A percentile compares a stretch with the other conserved stretches of the same genome.
Conservation (phyloP, 257 asterid species). For the Lithospermum erythrorhizon region DNA sequence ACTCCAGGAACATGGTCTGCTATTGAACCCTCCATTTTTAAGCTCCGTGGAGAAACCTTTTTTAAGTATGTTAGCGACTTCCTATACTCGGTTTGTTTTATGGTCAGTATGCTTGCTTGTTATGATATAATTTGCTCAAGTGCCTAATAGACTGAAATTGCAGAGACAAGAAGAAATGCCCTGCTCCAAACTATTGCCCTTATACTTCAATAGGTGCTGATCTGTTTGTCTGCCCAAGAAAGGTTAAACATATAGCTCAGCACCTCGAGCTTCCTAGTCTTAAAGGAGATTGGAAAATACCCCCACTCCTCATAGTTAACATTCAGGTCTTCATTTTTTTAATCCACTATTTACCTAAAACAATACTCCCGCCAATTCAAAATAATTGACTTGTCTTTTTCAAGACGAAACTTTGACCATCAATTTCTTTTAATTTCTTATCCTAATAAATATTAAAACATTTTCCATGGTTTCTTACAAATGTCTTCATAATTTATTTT, state of each 20-base stretch:
- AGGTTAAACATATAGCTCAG: constrained; percentile 85
- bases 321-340: constrained; percentile 48
- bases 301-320: constrained; percentile 71
- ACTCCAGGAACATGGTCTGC: constrained; percentile 59
- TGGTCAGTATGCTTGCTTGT: not conserved
- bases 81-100: not conserved
- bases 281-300: constrained; percentile 48
- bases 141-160: constrained; percentile 15
- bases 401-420: no score
- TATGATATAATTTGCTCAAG: constrained; percentile 1
- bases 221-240: constrained; percentile 52
- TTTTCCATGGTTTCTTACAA: no score
- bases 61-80: constrained; percentile 38
- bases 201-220: constrained; percentile 87
- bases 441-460: no score
- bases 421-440: no score
- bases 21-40: constrained; percentile 58
- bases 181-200: constrained; percentile 64
- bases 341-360: not conserved
- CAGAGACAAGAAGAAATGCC: constrained; percentile 91
- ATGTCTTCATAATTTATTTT: no score
- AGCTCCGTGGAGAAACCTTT: constrained; percentile 69
- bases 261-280: constrained; percentile 76
- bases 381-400: no score
- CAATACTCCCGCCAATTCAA: no score